Evolutionary conservation across 164 flowering plant genomes (phyloP).

Genomic region (Chimonanthus praecox): DNA sequence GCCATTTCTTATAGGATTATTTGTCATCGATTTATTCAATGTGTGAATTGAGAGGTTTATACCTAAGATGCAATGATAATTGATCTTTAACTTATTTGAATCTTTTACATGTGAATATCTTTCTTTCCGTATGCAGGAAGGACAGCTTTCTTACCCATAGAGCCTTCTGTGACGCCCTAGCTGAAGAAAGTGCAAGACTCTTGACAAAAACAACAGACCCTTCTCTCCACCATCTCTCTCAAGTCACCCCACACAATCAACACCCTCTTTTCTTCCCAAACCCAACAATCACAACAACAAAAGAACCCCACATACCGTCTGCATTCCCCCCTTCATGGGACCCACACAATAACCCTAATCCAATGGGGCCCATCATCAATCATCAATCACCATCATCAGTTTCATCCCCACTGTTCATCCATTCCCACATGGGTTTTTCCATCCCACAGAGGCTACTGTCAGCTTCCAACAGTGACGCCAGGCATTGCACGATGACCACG

Average conservation of each 20-base stretch:
- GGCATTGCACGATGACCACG: slow-evolving; percentile 2
- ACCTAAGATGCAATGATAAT: no score
- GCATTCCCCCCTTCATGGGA: slow-evolving; percentile 22
- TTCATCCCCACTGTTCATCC: slow-evolving; percentile 8
- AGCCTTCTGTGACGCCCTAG: slow-evolving; percentile 81
- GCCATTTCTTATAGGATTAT: no score
- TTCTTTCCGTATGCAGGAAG: slow-evolving; percentile 39
- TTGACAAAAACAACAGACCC: slow-evolving; percentile 10
- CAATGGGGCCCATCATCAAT: not conserved
- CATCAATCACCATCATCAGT: slow-evolving; percentile 4
- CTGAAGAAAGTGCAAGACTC: slow-evolving; percentile 75
- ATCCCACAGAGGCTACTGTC: slow-evolving; percentile 12
- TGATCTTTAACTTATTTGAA: no score
- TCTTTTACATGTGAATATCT: not conserved
- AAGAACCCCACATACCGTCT: not conserved
- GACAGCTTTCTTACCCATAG: slow-evolving; percentile 82
- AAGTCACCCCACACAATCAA: not conserved
- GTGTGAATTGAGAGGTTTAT: no score
- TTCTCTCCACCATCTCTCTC: not conserved
- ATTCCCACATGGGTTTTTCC: slow-evolving; percentile 34
- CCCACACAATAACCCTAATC: slow-evolving; percentile 7
- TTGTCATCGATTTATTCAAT: no score
- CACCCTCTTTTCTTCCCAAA: slow-evolving; percentile 10
- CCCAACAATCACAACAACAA: slow-evolving; percentile 5
- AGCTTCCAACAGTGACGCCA: not conserved